Percentiles rank a stretch among this genome's conserved stretches.
phyloP scores from a whole-genome alignment of 2,329 filamentous ascomycete species.

The Fusarium equiseti region DNA sequence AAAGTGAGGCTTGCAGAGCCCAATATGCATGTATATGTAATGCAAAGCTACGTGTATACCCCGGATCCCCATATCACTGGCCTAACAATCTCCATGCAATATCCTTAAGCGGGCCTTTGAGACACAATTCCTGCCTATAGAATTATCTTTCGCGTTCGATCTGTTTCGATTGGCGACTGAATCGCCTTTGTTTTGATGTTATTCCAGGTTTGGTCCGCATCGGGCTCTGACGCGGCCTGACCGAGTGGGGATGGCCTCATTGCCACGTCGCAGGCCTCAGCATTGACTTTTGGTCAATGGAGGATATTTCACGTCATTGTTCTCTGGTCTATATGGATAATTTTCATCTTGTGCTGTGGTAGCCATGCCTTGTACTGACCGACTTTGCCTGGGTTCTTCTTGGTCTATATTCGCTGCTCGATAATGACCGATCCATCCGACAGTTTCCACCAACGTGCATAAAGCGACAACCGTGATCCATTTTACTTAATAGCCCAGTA shows the following conservation, averaged over 20 bases:
- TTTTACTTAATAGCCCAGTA: too few species aligned
- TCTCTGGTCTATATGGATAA: too few species aligned
- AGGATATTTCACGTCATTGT: too few species aligned
- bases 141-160: neutral
- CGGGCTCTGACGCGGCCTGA: conserved; percentile 21
- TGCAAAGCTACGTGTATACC: conserved; percentile 26
- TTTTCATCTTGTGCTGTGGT: too few species aligned
- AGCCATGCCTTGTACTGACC: too few species aligned
- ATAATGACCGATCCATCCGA: too few species aligned
- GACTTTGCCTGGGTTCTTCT: too few species aligned
- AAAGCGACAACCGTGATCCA: too few species aligned
- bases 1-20: conserved; percentile 15
- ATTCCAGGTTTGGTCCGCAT: conserved; percentile 13
- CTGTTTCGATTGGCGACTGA: neutral
- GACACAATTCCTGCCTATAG: neutral
- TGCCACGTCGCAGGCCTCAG: conserved; percentile 20
- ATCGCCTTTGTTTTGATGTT: neutral
- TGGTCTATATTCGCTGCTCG: too few species aligned
- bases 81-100: conserved; percentile 7
- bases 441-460: too few species aligned
- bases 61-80: neutral
- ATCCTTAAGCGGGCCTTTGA: neutral
- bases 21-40: conserved; percentile 11
- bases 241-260: conserved; percentile 30
- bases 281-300: neutral